Evolutionary conservation across 2,329 filamentous ascomycete genomes (phyloP).

Genomic region (Diplodia sapinea): DNA sequence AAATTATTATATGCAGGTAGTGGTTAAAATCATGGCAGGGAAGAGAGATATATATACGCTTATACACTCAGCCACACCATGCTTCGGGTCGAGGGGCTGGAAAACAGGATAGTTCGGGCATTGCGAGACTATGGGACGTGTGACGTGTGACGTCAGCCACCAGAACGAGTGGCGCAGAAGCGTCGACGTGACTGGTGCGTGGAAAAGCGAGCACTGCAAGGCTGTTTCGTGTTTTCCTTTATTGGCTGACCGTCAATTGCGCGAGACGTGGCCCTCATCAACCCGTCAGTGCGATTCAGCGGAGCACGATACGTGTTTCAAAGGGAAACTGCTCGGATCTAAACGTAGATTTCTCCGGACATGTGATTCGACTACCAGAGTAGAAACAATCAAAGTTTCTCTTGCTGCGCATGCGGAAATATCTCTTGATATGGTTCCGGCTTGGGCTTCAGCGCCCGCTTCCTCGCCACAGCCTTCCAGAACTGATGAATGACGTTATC

Average conservation of each 20-base stretch:
- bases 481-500: constrained; percentile 20
- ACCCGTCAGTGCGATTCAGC: too few species aligned
- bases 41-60: neutral
- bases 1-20: neutral
- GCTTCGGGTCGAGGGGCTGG: neutral
- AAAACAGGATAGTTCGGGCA: constrained; percentile 25
- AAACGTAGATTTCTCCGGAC: too few species aligned
- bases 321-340: too few species aligned
- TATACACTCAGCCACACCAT: constrained; percentile 4
- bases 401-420: neutral
- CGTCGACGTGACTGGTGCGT: constrained; percentile 3
- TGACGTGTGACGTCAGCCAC: constrained; percentile 25
- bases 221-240: neutral
- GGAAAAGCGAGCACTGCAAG: neutral
- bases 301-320: too few species aligned
- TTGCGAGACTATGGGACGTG: constrained; percentile 1
- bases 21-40: neutral
- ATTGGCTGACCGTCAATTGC: neutral
- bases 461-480: constrained; percentile 15
- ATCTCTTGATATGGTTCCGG: neutral
- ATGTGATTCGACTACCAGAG: too few species aligned
- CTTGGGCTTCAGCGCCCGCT: neutral
- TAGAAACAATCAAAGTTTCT: neutral
- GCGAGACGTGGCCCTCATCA: neutral
- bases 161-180: constrained; percentile 8